A percentile compares a stretch with the other conserved stretches of the same genome.
Conservation (phyloP, 352 stramenopile genomes). For the Phytophthora pistaciae region DNA sequence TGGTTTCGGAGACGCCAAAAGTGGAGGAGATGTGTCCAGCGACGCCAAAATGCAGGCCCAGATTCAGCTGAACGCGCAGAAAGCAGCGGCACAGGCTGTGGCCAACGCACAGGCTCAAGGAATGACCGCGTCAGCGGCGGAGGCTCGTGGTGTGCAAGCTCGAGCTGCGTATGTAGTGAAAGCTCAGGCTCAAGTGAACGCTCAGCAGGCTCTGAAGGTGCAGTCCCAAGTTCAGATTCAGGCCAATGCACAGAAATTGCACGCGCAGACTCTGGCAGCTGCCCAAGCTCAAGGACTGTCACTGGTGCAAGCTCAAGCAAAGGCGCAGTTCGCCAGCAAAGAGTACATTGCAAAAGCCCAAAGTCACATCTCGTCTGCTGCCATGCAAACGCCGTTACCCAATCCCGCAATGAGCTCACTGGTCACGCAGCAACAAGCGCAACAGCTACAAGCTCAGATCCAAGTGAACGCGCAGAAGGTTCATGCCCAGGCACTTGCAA, state of each 20-base stretch:
- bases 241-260: constrained; percentile 89
- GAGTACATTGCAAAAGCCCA: constrained; percentile 92
- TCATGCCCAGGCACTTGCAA: constrained; percentile 87
- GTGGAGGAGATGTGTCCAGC: constrained; percentile 47
- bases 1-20: constrained; percentile 48
- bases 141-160: constrained; percentile 85
- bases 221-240: constrained; percentile 92
- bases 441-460: constrained; percentile 89
- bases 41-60: constrained; percentile 87
- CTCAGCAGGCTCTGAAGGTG: constrained; percentile 82
- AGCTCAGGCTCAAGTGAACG: constrained; percentile 87
- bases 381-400: constrained; percentile 60
- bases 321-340: constrained; percentile 89
- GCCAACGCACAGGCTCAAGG: constrained; percentile 83
- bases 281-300: constrained; percentile 88
- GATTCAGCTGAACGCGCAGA: constrained; percentile 88
- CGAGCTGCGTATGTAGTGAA: constrained; percentile 88
- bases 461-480: constrained; percentile 92
- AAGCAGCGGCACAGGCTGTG: constrained; percentile 83
- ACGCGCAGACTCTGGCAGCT: constrained; percentile 84
- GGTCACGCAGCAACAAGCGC: constrained; percentile 83
- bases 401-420: constrained; percentile 61
- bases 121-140: constrained; percentile 68
- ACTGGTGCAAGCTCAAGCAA: constrained; percentile 86
- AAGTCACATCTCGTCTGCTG: constrained; percentile 77